phyloP scores from a whole-genome alignment of 2,329 filamentous ascomycete genomes.

The Mycosphaerella arachidis region DNA sequence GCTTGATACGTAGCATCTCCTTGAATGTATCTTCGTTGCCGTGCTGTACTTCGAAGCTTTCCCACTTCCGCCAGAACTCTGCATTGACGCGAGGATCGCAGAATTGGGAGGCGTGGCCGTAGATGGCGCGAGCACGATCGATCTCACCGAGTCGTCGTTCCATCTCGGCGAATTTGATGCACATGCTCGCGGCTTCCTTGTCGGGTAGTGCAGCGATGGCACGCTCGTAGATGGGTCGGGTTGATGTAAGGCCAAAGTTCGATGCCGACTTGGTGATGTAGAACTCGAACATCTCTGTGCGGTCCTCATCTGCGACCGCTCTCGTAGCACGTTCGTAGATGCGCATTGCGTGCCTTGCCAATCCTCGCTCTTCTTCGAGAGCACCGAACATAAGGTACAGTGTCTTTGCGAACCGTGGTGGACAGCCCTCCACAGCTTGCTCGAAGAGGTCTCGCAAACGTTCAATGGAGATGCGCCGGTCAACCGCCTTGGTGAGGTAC shows the following conservation, averaged over 20 bases:
- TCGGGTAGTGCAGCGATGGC: constrained; percentile 93
- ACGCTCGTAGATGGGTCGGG: constrained; percentile 90
- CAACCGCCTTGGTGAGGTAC: constrained; percentile 94
- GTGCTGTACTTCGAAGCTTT: constrained; percentile 93
- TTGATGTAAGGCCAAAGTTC: constrained; percentile 94
- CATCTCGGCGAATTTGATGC: constrained; percentile 97
- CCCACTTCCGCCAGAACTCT: constrained; percentile 94
- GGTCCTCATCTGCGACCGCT: constrained; percentile 89
- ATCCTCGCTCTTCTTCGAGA: constrained; percentile 88
- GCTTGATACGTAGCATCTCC: constrained; percentile 96
- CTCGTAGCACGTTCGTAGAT: constrained; percentile 97
- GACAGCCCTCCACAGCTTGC: constrained; percentile 90
- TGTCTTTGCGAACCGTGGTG: constrained; percentile 91
- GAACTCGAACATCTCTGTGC: constrained; percentile 97
- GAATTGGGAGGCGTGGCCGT: constrained; percentile 94
- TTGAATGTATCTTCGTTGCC: constrained; percentile 99
- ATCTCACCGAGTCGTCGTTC: constrained; percentile 88
- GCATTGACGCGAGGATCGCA: constrained; percentile 89
- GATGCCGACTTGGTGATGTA: constrained; percentile 98
- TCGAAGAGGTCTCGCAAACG: constrained; percentile 92
- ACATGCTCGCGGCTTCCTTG: constrained; percentile 92
- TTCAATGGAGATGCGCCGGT: constrained; percentile 93
- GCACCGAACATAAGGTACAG: constrained; percentile 98
- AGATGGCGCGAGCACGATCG: constrained; percentile 90
- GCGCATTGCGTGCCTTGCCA: constrained; percentile 94